Evolutionary conservation across 1,284 basidiomycete genomes (phyloP).

Genomic region (Volvariella surrecta): DNA sequence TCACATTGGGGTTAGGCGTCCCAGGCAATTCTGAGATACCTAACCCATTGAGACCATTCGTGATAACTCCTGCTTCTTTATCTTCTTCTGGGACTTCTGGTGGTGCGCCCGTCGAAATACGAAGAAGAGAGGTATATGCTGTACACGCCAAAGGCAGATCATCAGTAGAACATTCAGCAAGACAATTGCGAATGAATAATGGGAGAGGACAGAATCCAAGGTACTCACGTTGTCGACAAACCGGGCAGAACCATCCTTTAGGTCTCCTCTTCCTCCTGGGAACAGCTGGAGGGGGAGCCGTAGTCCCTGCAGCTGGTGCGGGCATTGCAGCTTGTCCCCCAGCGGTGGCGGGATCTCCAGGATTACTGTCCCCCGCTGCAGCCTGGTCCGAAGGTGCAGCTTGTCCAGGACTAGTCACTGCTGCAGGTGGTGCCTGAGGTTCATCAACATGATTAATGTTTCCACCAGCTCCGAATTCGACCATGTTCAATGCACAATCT

Average conservation of each 20-base stretch:
- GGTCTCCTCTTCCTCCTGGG: slow-evolving; percentile 75
- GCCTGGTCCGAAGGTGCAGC: slow-evolving; percentile 10
- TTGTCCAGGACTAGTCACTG: slow-evolving; percentile 12
- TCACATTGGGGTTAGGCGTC: slow-evolving; percentile 3
- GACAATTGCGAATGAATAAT: neutral
- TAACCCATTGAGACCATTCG: neutral
- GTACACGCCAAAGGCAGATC: slow-evolving; percentile 6
- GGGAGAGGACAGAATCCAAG: neutral
- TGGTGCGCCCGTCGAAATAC: slow-evolving; percentile 71
- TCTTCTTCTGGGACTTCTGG: slow-evolving; percentile 19
- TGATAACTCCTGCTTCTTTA: slow-evolving; percentile 12
- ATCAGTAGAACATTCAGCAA: slow-evolving; percentile 8
- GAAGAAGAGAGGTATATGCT: slow-evolving; percentile 84
- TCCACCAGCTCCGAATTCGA: slow-evolving; percentile 89
- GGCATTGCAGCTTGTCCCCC: slow-evolving; percentile 11
- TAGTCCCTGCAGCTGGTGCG: slow-evolving; percentile 10
- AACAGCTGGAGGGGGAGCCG: slow-evolving; percentile 12
- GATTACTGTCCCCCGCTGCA: slow-evolving; percentile 9
- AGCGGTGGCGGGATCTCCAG: slow-evolving; percentile 10
- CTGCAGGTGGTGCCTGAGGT: slow-evolving; percentile 13
- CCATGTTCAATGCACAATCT: slow-evolving; percentile 90
- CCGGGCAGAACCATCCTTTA: slow-evolving; percentile 93
- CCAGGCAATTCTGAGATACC: slow-evolving; percentile 3
- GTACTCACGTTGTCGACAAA: slow-evolving; percentile 69
- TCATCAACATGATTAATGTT: slow-evolving; percentile 60